Evolutionary conservation across 164 flowering plant species (phyloP).

Genomic region (Pachysandra terminalis): DNA sequence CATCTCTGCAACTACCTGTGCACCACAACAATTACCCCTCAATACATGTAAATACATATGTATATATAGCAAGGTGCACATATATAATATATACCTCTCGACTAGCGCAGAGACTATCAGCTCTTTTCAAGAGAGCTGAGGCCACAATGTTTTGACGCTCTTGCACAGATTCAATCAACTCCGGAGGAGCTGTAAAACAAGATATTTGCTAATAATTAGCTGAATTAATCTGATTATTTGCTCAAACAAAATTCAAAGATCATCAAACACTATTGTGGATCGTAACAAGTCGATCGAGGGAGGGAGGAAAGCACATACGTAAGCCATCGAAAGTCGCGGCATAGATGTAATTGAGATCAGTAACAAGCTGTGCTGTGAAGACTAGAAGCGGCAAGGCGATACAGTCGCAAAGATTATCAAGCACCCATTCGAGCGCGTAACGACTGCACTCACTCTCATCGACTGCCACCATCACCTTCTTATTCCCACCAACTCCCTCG

Average conservation of each 20-base stretch:
- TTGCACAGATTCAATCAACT: conserved; percentile 13
- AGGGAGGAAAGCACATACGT: conserved; percentile 16
- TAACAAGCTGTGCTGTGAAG: conserved; percentile 19
- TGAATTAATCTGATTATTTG: not conserved
- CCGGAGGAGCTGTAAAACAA: conserved; percentile 14
- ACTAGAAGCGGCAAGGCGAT: conserved; percentile 16
- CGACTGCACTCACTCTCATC: conserved; percentile 31
- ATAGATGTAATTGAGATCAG: not conserved
- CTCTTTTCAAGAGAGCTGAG: conserved; percentile 23
- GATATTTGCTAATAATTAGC: not conserved
- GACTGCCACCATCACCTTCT: conserved; percentile 34
- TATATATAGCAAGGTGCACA: not conserved
- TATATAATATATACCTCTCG: conserved; percentile 19
- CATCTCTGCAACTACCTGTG: too few relatives aligned
- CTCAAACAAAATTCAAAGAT: not conserved
- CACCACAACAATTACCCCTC: conserved; percentile 16
- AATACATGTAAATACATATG: conserved; percentile 18
- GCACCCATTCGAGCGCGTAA: conserved; percentile 33
- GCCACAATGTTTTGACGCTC: conserved; percentile 20
- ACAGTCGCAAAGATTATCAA: conserved; percentile 29
- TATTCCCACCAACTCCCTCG: too few relatives aligned
- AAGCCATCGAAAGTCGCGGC: conserved; percentile 19
- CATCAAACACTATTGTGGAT: too few relatives aligned
- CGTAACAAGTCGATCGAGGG: conserved; percentile 9
- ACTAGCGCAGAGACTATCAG: conserved; percentile 22